Conservation (phyloP, 2,329 filamentous ascomycete genomes). For the Colletotrichum higginsianum region DNA sequence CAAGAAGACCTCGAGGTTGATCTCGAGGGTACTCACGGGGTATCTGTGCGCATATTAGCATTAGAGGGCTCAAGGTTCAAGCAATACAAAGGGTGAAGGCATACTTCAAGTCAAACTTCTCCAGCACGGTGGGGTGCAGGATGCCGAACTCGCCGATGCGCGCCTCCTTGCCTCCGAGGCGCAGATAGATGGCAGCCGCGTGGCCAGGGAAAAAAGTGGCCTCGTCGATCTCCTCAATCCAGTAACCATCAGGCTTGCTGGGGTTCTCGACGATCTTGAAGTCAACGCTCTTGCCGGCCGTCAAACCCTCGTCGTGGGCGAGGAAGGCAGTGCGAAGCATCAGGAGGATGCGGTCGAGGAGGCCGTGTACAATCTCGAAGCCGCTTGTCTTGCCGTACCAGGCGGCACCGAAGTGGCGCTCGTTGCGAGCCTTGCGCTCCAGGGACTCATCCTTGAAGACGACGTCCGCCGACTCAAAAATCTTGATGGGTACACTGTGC, state of each 20-base stretch:
- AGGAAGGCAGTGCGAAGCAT: conserved; percentile 92
- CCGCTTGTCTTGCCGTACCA: conserved; percentile 96
- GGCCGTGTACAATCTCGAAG: conserved; percentile 95
- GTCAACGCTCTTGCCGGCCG: conserved; percentile 62
- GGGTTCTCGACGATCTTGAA: conserved; percentile 69
- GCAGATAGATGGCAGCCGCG: conserved; percentile 86
- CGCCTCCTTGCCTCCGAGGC: conserved; percentile 79
- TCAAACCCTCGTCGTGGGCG: conserved; percentile 79
- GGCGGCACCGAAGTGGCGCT: conserved; percentile 95
- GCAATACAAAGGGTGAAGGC: conserved; percentile 46
- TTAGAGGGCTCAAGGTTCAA: not conserved
- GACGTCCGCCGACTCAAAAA: conserved; percentile 93
- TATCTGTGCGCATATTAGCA: conserved; percentile 66
- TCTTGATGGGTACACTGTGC: conserved; percentile 89
- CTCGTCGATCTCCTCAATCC: conserved; percentile 93
- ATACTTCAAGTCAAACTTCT: conserved; percentile 91
- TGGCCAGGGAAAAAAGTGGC: conserved; percentile 93
- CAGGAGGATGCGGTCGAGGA: conserved; percentile 90
- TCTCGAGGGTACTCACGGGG: conserved; percentile 93
- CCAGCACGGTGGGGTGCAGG: conserved; percentile 90
- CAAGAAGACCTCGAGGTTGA: conserved; percentile 95
- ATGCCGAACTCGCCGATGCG: conserved; percentile 94
- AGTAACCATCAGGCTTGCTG: conserved; percentile 82
- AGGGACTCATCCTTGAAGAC: conserved; percentile 87
- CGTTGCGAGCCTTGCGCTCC: conserved; percentile 92